phyloP scores from a whole-genome alignment of 139 green algal genomes.

The Picochlorum sp. region DNA sequence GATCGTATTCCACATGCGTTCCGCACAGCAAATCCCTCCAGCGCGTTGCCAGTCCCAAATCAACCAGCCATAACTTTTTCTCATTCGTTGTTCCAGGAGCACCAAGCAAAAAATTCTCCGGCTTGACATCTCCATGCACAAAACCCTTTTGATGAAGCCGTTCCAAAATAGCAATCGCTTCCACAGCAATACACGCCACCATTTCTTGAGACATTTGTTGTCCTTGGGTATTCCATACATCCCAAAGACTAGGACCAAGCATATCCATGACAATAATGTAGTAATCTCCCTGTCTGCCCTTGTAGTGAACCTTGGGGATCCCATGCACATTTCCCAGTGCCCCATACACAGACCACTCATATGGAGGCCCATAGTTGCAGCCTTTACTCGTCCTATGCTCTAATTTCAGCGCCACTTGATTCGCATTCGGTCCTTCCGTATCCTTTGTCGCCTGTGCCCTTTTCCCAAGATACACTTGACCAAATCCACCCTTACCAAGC shows the following conservation, averaged over 20 bases:
- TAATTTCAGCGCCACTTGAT: conserved; percentile 92
- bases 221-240: conserved; percentile 91
- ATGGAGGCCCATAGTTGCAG: conserved; percentile 96
- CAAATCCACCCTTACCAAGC: conserved; percentile 91
- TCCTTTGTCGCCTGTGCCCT: conserved; percentile 48
- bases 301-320: conserved; percentile 95
- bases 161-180: conserved; percentile 94
- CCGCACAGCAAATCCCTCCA: conserved; percentile 61
- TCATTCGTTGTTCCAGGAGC: conserved; percentile 67
- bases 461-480: conserved; percentile 83
- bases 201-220: conserved; percentile 97
- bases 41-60: conserved; percentile 77
- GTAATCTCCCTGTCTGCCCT: conserved; percentile 92
- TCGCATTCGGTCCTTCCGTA: conserved; percentile 67
- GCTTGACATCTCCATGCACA: conserved; percentile 98
- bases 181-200: conserved; percentile 96
- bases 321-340: conserved; percentile 67
- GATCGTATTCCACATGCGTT: conserved; percentile 98
- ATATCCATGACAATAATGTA: conserved; percentile 99
- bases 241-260: conserved; percentile 93
- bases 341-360: conserved; percentile 97
- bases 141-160: conserved; percentile 93
- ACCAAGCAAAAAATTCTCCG: conserved; percentile 98
- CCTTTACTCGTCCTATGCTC: conserved; percentile 95
- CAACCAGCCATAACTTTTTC: conserved; percentile 95